These are phyloP conservation scores for Russula emetica DNA, from an alignment of 768 basidiomycete genomes.

Conservation along the genomic window DNA sequence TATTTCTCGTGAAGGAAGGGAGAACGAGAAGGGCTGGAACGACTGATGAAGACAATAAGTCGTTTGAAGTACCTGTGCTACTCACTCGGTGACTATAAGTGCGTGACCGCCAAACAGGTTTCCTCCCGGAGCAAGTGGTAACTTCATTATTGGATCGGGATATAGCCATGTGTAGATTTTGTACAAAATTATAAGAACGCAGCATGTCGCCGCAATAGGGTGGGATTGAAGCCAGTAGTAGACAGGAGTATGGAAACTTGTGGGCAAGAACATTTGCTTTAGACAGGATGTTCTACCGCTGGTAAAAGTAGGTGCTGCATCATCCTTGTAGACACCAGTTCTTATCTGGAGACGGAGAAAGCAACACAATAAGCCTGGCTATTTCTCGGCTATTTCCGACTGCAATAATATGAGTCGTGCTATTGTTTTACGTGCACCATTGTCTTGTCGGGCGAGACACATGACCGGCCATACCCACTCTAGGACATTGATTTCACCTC, in stretches of 20 bases:
- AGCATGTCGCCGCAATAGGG: slow-evolving; percentile 3
- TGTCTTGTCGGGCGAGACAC: no score
- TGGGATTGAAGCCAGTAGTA: slow-evolving; percentile 15
- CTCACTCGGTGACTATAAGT: slow-evolving; percentile 9
- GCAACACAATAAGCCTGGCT: slow-evolving; percentile 15
- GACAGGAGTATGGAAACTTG: neutral
- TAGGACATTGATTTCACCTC: no score
- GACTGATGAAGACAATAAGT: neutral
- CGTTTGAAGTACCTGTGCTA: neutral
- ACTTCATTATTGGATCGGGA: slow-evolving; percentile 24
- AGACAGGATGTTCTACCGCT: neutral
- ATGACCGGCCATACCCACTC: no score
- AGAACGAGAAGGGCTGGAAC: slow-evolving; percentile 15
- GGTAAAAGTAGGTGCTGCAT: neutral
- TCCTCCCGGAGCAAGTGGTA: slow-evolving; percentile 19
- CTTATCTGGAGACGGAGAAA: neutral
- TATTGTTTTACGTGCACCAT: no score
- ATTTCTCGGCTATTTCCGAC: no score
- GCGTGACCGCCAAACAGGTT: slow-evolving; percentile 16
- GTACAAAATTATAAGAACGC: slow-evolving; percentile 4
- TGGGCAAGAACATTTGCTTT: neutral
- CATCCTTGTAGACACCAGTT: neutral
- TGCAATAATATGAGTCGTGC: no score
- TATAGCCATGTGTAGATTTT: slow-evolving; percentile 14
- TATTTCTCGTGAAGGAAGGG: slow-evolving; percentile 36